A percentile compares a stretch with the other conserved stretches of the same genome.
Evolutionary conservation across 768 basidiomycete genomes (phyloP).

Genomic region (Serpula lacrymans): DNA sequence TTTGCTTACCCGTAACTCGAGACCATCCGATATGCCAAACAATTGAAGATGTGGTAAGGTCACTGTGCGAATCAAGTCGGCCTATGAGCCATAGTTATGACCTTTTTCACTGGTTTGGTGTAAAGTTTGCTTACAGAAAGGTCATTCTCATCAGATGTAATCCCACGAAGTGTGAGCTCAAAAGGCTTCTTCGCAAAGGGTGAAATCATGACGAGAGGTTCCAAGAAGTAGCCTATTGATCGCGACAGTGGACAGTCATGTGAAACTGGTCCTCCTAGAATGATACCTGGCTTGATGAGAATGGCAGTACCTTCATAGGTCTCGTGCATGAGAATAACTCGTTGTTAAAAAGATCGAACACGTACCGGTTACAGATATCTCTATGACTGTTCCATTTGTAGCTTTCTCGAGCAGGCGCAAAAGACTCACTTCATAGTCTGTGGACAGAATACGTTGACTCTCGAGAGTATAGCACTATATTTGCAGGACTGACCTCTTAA

Average conservation of each 20-base stretch:
- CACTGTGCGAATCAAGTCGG: constrained; percentile 84
- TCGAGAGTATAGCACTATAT: not conserved
- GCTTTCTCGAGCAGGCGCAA: constrained; percentile 84
- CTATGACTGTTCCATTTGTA: constrained; percentile 92
- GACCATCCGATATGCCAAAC: constrained; percentile 85
- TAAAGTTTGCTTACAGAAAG: constrained; percentile 62
- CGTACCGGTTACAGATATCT: constrained; percentile 93
- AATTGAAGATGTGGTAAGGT: constrained; percentile 87
- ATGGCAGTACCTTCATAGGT: constrained; percentile 74
- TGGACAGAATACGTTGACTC: not conserved
- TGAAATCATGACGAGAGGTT: constrained; percentile 85
- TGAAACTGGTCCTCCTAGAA: constrained; percentile 73
- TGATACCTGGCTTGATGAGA: constrained; percentile 88
- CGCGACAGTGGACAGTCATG: constrained; percentile 91
- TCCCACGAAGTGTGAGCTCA: constrained; percentile 76
- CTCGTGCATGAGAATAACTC: constrained; percentile 2
- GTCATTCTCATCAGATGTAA: constrained; percentile 91
- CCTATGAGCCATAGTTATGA: constrained; percentile 43
- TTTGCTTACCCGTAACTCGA: constrained; percentile 79
- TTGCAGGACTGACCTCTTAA: constrained; percentile 59
- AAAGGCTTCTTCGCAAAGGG: constrained; percentile 90
- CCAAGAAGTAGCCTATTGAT: constrained; percentile 92
- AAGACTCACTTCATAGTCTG: constrained; percentile 92
- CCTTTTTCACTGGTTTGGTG: not conserved
- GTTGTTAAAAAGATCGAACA: not conserved